A percentile compares a stretch with the other conserved stretches of the same genome.
Conservation (phyloP, 495 filamentous ascomycete species). For the Penicillium ucsense region DNA sequence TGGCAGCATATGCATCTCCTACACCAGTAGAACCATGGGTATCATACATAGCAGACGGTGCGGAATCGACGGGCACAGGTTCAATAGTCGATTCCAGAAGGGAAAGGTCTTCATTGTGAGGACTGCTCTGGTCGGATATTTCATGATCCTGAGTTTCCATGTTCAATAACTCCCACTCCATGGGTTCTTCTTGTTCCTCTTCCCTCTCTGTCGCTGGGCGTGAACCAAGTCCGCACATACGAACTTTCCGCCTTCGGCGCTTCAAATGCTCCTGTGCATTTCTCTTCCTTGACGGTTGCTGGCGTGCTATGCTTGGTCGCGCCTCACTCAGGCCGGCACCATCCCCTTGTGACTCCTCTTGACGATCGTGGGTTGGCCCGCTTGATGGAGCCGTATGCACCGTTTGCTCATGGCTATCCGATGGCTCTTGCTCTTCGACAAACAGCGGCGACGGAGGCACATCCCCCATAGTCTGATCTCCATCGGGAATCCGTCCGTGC, state of each 20-base stretch:
- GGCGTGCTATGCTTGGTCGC: no score
- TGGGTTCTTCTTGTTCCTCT: background rate
- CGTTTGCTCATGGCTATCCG: background rate
- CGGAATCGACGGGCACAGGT: background rate
- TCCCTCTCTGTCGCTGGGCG: background rate
- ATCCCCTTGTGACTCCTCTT: no score
- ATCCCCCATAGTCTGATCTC: background rate
- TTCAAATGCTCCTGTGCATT: background rate
- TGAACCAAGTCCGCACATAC: background rate
- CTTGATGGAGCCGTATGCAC: background rate
- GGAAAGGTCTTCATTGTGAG: background rate
- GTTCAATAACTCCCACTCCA: background rate
- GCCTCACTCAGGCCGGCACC: no score
- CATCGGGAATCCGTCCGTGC: background rate
- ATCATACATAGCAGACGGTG: background rate
- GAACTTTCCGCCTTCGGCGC: background rate
- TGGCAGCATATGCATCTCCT: background rate
- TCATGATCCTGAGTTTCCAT: background rate
- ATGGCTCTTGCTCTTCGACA: background rate
- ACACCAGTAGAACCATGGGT: background rate
- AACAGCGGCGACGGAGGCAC: background rate
- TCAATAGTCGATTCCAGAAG: background rate
- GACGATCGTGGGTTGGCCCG: background rate
- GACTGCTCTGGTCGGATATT: background rate
- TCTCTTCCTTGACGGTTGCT: no score